phyloP scores from a whole-genome alignment of 495 filamentous ascomycete genomes.

The Corynascus novoguineensis region DNA sequence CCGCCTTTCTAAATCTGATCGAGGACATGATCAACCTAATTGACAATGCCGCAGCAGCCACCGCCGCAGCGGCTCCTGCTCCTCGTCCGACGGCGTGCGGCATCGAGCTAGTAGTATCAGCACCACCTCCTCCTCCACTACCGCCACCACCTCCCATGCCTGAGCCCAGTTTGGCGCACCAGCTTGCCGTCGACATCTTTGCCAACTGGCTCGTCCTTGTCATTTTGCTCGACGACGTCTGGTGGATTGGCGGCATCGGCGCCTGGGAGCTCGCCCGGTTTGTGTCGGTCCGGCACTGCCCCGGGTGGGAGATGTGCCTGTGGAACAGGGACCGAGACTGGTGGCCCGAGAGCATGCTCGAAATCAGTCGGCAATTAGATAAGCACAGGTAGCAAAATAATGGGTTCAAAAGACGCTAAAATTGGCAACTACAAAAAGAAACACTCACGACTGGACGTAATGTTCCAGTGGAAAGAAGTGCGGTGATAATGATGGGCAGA shows the following conservation, averaged over 20 bases:
- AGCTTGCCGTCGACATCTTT: conserved; percentile 42
- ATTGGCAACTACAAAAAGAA: too few relatives aligned
- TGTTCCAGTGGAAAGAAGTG: too few relatives aligned
- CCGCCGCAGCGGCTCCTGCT: not conserved
- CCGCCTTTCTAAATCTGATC: conserved; percentile 18
- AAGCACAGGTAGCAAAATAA: conserved; percentile 1
- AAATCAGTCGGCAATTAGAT: conserved; percentile 14
- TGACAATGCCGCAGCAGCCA: not conserved
- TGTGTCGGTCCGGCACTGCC: not conserved
- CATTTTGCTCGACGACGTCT: conserved; percentile 39
- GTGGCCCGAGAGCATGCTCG: conserved; percentile 22
- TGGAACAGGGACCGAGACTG: conserved; percentile 14
- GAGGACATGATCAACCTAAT: conserved; percentile 14
- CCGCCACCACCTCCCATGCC: too few relatives aligned
- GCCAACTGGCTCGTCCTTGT: conserved; percentile 43
- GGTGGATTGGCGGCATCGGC: conserved; percentile 38
- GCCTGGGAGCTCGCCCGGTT: conserved; percentile 25
- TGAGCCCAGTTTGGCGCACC: conserved; percentile 13
- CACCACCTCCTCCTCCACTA: too few relatives aligned
- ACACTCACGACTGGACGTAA: too few relatives aligned
- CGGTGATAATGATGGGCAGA: too few relatives aligned
- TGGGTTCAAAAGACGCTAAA: too few relatives aligned
- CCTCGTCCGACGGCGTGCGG: too few relatives aligned
- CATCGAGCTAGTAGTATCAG: too few relatives aligned
- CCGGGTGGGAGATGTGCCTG: not conserved